Evolutionary conservation across 225 moss, liverwort and hornwort species (phyloP).

Genomic region (Sphagnum tenellum): DNA sequence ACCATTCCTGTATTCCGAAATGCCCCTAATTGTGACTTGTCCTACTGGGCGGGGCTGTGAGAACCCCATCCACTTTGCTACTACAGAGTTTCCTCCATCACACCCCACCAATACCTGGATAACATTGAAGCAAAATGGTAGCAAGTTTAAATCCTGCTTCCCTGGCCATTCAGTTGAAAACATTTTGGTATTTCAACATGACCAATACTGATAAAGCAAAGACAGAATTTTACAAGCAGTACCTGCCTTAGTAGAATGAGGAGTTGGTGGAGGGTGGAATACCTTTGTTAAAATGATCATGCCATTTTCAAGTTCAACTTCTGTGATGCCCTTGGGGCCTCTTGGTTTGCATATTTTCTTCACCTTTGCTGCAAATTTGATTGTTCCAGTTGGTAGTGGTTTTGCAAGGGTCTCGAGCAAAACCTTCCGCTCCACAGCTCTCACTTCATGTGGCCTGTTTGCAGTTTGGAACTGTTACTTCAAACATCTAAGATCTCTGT

Average conservation of each 20-base stretch:
- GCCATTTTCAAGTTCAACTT: conserved; percentile 43
- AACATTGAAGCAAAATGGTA: no score
- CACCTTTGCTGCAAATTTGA: conserved; percentile 35
- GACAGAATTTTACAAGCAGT: not conserved
- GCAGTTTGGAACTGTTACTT: not conserved
- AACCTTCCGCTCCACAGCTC: conserved; percentile 40
- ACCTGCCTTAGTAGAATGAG: not conserved
- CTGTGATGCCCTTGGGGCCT: conserved; percentile 15
- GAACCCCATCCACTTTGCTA: conserved; percentile 3
- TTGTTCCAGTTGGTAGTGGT: conserved; percentile 36
- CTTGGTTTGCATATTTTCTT: conserved; percentile 31
- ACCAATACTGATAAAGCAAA: no score
- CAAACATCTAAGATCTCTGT: conserved; percentile 1
- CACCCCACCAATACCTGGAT: conserved; percentile 2
- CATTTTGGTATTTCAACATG: no score
- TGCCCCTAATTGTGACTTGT: not conserved
- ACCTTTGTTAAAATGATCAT: conserved; percentile 36
- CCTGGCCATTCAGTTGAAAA: no score
- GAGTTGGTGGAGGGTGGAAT: not conserved
- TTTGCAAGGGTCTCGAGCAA: conserved; percentile 36
- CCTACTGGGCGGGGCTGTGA: not conserved
- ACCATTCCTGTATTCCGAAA: not conserved
- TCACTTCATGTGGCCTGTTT: conserved; percentile 39
- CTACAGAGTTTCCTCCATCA: conserved; percentile 1
- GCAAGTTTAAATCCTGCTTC: no score